These are phyloP conservation scores for Monoraphidium neglectum DNA, from an alignment of 139 green algal genomes.

Conservation along the genomic window DNA sequence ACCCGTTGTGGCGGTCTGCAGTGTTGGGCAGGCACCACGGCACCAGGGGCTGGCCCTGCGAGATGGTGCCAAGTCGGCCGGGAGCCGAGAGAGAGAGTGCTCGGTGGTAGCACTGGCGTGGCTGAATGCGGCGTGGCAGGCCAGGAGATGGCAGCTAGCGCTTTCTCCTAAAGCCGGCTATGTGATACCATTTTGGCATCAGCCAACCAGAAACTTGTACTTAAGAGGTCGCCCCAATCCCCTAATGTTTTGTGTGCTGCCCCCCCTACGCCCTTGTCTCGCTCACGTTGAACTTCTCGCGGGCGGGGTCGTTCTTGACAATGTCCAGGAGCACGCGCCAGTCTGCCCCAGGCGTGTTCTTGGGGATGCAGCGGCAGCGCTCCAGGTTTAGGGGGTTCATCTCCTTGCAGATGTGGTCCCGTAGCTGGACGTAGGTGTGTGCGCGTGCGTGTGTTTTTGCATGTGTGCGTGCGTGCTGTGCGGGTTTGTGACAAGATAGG, in stretches of 20 bases:
- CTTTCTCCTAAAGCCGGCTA: no score
- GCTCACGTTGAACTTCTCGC: conserved; percentile 70
- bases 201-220: no score
- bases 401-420: conserved; percentile 94
- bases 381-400: conserved; percentile 98
- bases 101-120: background rate
- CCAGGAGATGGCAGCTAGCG: no score
- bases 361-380: conserved; percentile 94
- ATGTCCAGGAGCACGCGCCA: conserved; percentile 90
- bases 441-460: no score
- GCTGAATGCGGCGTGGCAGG: no score
- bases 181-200: no score
- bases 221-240: no score
- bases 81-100: background rate
- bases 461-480: no score
- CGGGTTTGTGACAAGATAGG: background rate
- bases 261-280: no score
- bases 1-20: conserved; percentile 93
- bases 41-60: conserved; percentile 83
- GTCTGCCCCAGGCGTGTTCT: conserved; percentile 88
- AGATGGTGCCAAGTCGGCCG: background rate
- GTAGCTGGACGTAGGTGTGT: conserved; percentile 12
- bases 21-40: conserved; percentile 98
- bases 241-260: no score
- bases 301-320: conserved; percentile 65